A percentile compares a stretch with the other conserved stretches of the same genome.
Conservation (phyloP, 306 rosid genomes). For the Coriaria nepalensis region DNA sequence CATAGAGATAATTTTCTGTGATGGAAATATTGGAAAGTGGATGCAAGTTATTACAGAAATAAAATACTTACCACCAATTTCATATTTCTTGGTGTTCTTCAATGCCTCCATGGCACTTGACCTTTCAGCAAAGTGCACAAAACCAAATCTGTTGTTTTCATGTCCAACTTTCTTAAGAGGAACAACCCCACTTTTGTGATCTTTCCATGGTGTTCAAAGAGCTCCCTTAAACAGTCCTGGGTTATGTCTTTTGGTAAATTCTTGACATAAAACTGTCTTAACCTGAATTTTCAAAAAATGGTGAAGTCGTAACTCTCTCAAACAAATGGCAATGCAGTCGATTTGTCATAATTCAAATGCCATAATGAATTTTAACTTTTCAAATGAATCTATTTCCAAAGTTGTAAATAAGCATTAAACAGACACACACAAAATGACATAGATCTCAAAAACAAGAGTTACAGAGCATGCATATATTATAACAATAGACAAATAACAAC, state of each 20-base stretch:
- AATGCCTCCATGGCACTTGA: slow-evolving; percentile 90
- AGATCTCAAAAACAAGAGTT: too few species aligned
- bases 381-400: background rate
- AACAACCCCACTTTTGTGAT: slow-evolving; percentile 89
- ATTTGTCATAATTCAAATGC: too few species aligned
- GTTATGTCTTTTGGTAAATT: slow-evolving; percentile 75
- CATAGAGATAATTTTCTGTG: slow-evolving; percentile 7
- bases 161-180: slow-evolving; percentile 84
- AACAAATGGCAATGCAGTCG: too few species aligned
- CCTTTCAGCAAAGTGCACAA: slow-evolving; percentile 90
- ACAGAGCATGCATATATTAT: too few species aligned
- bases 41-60: background rate
- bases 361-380: background rate
- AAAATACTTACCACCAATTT: slow-evolving; percentile 48
- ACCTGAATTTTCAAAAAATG: too few species aligned
- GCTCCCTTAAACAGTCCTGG: slow-evolving; percentile 73
- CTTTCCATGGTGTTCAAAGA: slow-evolving; percentile 90
- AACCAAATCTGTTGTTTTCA: slow-evolving; percentile 81
- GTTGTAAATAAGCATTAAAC: background rate
- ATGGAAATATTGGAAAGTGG: slow-evolving; percentile 11
- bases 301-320: too few species aligned
- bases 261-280: slow-evolving; percentile 86
- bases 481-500: too few species aligned
- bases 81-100: slow-evolving; percentile 78
- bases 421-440: too few species aligned